Percentiles rank a stretch among this genome's conserved stretches.
These are phyloP conservation scores for Blastomyces gilchristii DNA, from an alignment of 2,329 filamentous ascomycete species.

Conservation along the genomic window DNA sequence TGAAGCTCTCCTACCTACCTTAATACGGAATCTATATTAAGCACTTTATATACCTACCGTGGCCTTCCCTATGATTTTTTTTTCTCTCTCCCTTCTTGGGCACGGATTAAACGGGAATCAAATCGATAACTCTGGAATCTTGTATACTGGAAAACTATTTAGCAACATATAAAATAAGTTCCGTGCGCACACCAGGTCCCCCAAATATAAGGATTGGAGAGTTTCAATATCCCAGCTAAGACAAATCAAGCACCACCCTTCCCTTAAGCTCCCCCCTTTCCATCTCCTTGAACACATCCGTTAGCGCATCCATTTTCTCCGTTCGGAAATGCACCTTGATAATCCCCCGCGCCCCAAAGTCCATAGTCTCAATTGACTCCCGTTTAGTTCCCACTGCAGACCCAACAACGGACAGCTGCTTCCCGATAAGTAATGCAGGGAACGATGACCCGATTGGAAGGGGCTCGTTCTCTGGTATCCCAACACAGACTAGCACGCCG, in stretches of 20 bases:
- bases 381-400: constrained; percentile 42
- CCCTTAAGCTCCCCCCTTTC: constrained; percentile 36
- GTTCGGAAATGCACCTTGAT: constrained; percentile 37
- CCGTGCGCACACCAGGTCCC: background rate
- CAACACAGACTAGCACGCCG: constrained; percentile 44
- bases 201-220: background rate
- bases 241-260: constrained; percentile 40
- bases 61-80: too few relatives aligned
- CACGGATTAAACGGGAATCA: background rate
- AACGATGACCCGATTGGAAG: constrained; percentile 38
- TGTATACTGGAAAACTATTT: background rate
- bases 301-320: constrained; percentile 41
- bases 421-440: constrained; percentile 34
- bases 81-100: background rate
- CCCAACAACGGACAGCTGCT: constrained; percentile 40
- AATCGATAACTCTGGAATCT: background rate
- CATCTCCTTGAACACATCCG: constrained; percentile 39
- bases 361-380: constrained; percentile 41
- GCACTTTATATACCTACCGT: too few relatives aligned
- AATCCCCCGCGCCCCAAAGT: constrained; percentile 40
- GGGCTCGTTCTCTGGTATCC: constrained; percentile 40
- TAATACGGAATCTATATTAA: too few relatives aligned
- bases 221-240: constrained; percentile 1
- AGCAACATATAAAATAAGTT: background rate
- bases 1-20: too few relatives aligned